Evolutionary conservation across 2,329 filamentous ascomycete genomes (phyloP), one percentile per base, ranked within the genome.

Genomic region (Beauveria varroae): DNA sequence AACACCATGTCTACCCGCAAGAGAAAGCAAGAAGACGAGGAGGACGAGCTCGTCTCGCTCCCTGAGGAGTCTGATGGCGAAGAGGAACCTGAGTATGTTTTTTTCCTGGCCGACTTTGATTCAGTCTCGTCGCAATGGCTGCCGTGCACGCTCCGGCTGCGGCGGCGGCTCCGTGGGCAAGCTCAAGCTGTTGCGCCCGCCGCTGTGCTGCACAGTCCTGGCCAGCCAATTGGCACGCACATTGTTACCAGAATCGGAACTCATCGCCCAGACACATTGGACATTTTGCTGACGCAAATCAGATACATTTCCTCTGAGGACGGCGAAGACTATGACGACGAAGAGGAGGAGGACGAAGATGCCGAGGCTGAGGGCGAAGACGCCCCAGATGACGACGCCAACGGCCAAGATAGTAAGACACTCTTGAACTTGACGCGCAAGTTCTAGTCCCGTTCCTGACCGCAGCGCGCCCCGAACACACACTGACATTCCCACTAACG

Each of bases 41-140:
- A 80, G 69, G 79, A 81, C 62, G 79, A 82, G 73, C 79, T 83
- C 40, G 77, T 83, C 64, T 81, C 80, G 64, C 78, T 83, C 60
- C 80, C 80, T 59, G 80, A 81, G 63, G 79, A 76, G 53, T 76
- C 77, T 53, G 78, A 80, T 63, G 78, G 76, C 49, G 78, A 80
- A 68, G 79, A 81, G 67, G 80, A 82, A 69, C 79, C 82, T 69
- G 80, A 82, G 80, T 82, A 77, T 77, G 80, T 70, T 52, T 63
- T 52, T 30, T 30, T 44, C 57, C 59, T 18, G 22, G 40, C 53
- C 47, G 24, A 49, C 40, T 57, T 53, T 16, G 47, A 20, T 22
- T 1, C 12, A 54, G 54, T 12, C 18, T 43, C 34, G 40, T 18
- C 40, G 46, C 47, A 58, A 58, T 62, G 54, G 60, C 51, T 56